Conservation (phyloP, 352 stramenopile genomes). For the Phytopythium litorale region DNA sequence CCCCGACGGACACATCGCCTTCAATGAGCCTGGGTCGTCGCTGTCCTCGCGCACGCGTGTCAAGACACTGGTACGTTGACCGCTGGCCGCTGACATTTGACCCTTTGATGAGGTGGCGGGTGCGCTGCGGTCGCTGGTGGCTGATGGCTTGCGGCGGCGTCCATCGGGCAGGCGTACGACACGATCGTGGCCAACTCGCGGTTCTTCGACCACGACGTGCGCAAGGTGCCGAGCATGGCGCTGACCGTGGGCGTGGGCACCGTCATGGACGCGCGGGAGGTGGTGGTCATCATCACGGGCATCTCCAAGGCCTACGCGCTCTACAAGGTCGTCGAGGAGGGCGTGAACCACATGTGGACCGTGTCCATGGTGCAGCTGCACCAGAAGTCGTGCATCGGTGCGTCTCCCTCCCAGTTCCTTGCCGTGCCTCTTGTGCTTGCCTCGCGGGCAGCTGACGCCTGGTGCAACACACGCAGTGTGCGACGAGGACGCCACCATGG, state of each 20-base stretch:
- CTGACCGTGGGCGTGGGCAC: conserved; percentile 87
- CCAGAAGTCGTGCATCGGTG: conserved; percentile 74
- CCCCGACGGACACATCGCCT: conserved; percentile 91
- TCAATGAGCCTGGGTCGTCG: conserved; percentile 90
- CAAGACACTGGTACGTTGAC: conserved; percentile 63
- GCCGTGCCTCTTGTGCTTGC: too few species aligned
- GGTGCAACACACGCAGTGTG: conserved; percentile 41
- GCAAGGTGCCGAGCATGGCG: conserved; percentile 88
- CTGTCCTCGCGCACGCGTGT: conserved; percentile 78
- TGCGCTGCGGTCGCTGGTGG: background rate
- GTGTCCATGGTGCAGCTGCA: conserved; percentile 86
- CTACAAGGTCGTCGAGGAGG: conserved; percentile 88
- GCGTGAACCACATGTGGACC: conserved; percentile 91
- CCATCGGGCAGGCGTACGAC: conserved; percentile 64
- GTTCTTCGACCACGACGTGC: conserved; percentile 82
- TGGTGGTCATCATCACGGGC: conserved; percentile 87
- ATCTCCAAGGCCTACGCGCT: conserved; percentile 84
- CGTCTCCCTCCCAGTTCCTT: background rate
- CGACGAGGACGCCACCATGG: conserved; percentile 86
- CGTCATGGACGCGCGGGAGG: conserved; percentile 84
- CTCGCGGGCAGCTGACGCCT: too few species aligned
- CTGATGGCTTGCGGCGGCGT: background rate
- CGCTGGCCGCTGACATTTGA: too few species aligned
- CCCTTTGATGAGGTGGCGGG: too few species aligned
- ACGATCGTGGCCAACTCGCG: conserved; percentile 88